Conservation (phyloP, 345 rosid species). For the Eucalyptus polybractea region DNA sequence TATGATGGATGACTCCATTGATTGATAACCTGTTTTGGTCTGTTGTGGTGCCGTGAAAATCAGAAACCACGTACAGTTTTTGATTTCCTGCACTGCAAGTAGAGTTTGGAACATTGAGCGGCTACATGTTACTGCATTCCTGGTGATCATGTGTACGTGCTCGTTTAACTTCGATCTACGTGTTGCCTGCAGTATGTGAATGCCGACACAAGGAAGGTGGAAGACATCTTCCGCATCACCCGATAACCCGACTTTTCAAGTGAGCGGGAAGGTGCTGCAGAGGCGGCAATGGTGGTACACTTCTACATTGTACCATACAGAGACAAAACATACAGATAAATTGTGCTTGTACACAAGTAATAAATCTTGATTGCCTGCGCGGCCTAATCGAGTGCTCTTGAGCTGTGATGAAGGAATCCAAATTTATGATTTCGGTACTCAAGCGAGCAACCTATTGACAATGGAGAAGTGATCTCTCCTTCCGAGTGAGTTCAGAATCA, state of each 20-base stretch:
- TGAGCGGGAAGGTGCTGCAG: not conserved
- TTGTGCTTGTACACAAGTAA: not conserved
- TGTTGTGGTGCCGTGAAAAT: not conserved
- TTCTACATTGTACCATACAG: not conserved
- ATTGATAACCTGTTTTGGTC: not conserved
- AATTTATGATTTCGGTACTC: not conserved
- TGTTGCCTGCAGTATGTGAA: slow-evolving; percentile 29
- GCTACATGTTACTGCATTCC: not conserved
- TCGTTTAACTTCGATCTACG: not conserved
- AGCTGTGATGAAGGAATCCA: not conserved
- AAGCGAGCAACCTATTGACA: not conserved
- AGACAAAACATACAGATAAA: not conserved
- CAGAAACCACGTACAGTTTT: not conserved
- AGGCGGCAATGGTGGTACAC: not conserved
- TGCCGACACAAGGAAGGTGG: slow-evolving; percentile 13
- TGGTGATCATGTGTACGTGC: not conserved
- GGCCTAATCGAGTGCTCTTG: not conserved
- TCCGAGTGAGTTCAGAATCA: not conserved
- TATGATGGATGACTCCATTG: not conserved
- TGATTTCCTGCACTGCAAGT: not conserved
- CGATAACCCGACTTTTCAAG: not conserved
- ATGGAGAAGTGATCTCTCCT: no score
- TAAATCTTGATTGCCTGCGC: not conserved
- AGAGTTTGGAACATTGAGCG: not conserved
- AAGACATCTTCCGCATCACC: slow-evolving; percentile 41